Evolutionary conservation across 495 filamentous ascomycete genomes (phyloP), one percentile per base, ranked within the genome.

Genomic region (Penicillium canescens): DNA sequence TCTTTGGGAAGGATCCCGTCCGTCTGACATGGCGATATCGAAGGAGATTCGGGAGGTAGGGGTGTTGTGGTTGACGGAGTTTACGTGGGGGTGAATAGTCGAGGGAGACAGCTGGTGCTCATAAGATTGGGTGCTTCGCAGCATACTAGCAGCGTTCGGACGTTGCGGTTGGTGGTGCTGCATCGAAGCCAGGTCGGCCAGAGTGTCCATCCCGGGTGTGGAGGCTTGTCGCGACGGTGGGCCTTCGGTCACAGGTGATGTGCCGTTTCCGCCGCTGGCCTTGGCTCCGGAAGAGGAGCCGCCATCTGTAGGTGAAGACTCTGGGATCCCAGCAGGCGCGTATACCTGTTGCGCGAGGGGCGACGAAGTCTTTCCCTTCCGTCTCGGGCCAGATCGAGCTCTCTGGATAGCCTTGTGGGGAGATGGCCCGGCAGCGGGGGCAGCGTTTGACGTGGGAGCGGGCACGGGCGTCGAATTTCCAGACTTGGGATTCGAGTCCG

Each of bases 141-240:
- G 50, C 42, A 75, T 73, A 20, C 23, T 62, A 31, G 63, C 63
- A 34, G 73, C 66, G 46, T 63, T 81, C 20, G 75, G 72, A 13
- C 76, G 74, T 46, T 74, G 70, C 3, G 76, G 78, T 54, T 87
- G 84, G 42, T 80, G 80, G 51, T 83, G 79, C 68, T 87, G 84
- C 81, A 86, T 86, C 4, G 84, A 79, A 39, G 85, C 85, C 31
- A 86, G 63, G 61, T 87, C 85, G 35, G 84, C 84, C 44, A 88
- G 65, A 16, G 84, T 82, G 54, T 87, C 84, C 82, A 87, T 87
- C 14, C 80, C 79, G 1, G 81, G 74, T 13, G 82, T 84, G 9
- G 83, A 82, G 1, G 77, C 63, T 41, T 80, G 79, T 51, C 80
- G 70, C 39, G 71, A 57, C 37, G 65, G 50, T 40, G 55, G 59